Evolutionary conservation across 2,329 filamentous ascomycete genomes (phyloP).

Genomic region (Colletotrichum costaricense): DNA sequence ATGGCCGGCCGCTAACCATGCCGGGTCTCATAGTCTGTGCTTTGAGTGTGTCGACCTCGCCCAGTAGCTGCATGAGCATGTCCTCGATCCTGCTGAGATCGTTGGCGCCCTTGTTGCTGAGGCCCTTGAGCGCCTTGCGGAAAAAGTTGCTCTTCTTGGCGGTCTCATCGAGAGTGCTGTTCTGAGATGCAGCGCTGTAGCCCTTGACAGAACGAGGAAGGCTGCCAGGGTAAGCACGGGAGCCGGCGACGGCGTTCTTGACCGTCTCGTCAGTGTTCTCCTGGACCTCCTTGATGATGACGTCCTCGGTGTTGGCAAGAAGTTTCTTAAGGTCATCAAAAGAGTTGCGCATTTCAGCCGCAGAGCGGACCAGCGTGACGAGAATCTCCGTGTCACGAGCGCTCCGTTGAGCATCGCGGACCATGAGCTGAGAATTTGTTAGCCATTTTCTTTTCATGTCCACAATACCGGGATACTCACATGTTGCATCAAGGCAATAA

Average conservation of each 20-base stretch:
- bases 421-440: slow-evolving; percentile 75
- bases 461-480: slow-evolving; percentile 56
- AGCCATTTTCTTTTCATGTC: slow-evolving; percentile 10
- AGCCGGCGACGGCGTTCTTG: slow-evolving; percentile 85
- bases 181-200: slow-evolving; percentile 57
- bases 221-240: slow-evolving; percentile 81
- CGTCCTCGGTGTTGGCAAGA: slow-evolving; percentile 88
- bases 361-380: slow-evolving; percentile 91
- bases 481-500: slow-evolving; percentile 97
- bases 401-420: slow-evolving; percentile 95
- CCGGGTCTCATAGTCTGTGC: slow-evolving; percentile 60
- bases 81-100: slow-evolving; percentile 91
- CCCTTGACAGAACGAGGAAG: slow-evolving; percentile 69
- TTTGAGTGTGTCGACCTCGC: slow-evolving; percentile 89
- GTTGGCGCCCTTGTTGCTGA: slow-evolving; percentile 87
- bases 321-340: slow-evolving; percentile 96
- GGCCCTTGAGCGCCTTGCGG: slow-evolving; percentile 88
- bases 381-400: slow-evolving; percentile 97
- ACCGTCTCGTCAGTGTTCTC: slow-evolving; percentile 88
- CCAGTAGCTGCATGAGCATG: slow-evolving; percentile 91
- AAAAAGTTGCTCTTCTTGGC: slow-evolving; percentile 95
- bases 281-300: slow-evolving; percentile 88
- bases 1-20: slow-evolving; percentile 64
- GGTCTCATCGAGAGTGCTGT: slow-evolving; percentile 66
- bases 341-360: slow-evolving; percentile 95